Evolutionary conservation across 495 filamentous ascomycete genomes (phyloP).

Genomic region (Tetracladium setigerum): DNA sequence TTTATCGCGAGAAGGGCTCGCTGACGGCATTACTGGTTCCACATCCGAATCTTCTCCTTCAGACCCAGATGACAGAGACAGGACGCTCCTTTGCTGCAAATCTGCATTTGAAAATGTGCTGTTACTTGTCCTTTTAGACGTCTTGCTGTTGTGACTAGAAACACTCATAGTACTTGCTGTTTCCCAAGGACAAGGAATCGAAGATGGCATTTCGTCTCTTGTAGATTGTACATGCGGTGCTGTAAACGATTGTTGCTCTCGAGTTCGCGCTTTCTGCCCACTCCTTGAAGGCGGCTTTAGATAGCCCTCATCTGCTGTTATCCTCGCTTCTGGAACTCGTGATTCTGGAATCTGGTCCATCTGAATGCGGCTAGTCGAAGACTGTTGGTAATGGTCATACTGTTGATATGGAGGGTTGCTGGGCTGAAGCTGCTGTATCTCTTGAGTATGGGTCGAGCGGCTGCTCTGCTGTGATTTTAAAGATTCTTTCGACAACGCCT

Average conservation of each 20-base stretch:
- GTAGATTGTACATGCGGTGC: constrained; percentile 12
- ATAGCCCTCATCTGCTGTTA: neutral
- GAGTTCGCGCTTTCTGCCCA: constrained; percentile 3
- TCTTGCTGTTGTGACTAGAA: constrained; percentile 20
- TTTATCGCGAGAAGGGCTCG: neutral
- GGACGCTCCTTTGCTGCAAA: constrained; percentile 19
- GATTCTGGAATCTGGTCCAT: constrained; percentile 25
- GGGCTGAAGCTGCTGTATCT: constrained; percentile 2
- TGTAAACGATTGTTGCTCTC: constrained; percentile 16
- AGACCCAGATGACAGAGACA: constrained; percentile 22
- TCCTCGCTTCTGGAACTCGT: neutral
- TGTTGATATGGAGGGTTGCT: constrained; percentile 29
- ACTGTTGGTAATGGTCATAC: constrained; percentile 47
- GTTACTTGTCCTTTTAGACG: constrained; percentile 16
- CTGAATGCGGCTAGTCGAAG: constrained; percentile 30
- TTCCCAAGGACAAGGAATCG: constrained; percentile 12
- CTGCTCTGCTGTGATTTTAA: constrained; percentile 24
- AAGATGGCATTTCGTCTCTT: constrained; percentile 3
- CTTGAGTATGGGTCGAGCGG: constrained; percentile 20
- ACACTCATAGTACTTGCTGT: constrained; percentile 16
- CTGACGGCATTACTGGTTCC: neutral
- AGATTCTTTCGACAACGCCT: constrained; percentile 15
- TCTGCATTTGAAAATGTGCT: constrained; percentile 18
- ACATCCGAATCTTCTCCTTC: constrained; percentile 12
- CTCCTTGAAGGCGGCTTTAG: constrained; percentile 10